phyloP scores from a whole-genome alignment of 202 grass and related monocot genomes.

The Setaria italica region DNA sequence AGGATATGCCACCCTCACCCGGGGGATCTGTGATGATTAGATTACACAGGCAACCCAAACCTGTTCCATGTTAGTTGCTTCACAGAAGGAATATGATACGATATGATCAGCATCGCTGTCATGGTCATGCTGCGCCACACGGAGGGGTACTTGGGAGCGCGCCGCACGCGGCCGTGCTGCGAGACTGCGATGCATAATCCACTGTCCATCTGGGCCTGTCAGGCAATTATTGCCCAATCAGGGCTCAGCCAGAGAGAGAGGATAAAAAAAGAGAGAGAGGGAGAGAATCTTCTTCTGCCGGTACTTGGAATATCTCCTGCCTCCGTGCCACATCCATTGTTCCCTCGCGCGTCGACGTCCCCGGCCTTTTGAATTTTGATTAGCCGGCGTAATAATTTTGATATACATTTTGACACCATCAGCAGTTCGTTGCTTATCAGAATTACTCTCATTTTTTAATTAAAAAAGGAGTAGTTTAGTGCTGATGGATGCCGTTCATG shows the following conservation, averaged over 20 bases:
- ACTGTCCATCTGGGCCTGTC: constrained; percentile 2
- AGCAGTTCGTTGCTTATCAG: neutral
- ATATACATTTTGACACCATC: neutral
- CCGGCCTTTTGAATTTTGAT: neutral
- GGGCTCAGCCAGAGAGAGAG: neutral
- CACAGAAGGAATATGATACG: too few relatives aligned
- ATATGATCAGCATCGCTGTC: neutral
- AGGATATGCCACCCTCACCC: too few relatives aligned
- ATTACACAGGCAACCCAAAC: neutral
- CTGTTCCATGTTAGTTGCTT: neutral
- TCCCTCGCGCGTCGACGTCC: neutral
- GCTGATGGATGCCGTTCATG: neutral
- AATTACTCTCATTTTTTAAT: neutral
- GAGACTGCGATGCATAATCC: neutral
- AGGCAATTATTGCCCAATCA: constrained; percentile 27
- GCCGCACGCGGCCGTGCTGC: neutral
- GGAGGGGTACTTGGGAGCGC: constrained; percentile 1
- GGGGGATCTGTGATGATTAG: too few relatives aligned
- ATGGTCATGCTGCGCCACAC: neutral
- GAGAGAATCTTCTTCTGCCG: constrained; percentile 20
- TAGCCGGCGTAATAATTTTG: neutral
- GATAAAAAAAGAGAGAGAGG: too few relatives aligned
- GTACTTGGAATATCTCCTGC: constrained; percentile 30
- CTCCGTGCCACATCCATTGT: neutral
- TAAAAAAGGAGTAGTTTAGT: neutral